Evolutionary conservation across 352 stramenopile species (phyloP), one percentile per base, ranked within the genome.

Genomic region (Elongisporangium undulatum): DNA sequence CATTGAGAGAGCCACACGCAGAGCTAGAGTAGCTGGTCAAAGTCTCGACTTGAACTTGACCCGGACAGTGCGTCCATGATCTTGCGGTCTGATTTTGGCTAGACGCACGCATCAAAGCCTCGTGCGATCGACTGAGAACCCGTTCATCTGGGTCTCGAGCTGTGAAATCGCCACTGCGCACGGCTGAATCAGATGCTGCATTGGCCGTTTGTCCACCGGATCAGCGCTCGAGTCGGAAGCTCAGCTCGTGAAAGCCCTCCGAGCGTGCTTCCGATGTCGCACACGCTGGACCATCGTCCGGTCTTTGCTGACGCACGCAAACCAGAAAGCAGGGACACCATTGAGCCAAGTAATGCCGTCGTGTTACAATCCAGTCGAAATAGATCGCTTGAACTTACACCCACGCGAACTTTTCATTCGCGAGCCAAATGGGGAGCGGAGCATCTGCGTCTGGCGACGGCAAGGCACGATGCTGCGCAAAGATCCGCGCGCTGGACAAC

Each of bases 331-430:
- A 9, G 10, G 2, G 29, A 13, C 29, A 13, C 10, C 5, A 17
- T n/a, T n/a, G 34, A 45, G 10, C 34, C 34, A 45, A 45, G 34
- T 17, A 45, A 45, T 45, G 34, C 34, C 34, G 34, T 45, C 34
- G 34, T 45, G 34, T 45, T 45, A 45, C 34, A 45, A 45, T 45
- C 34, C 34, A 17, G 29, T 39, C 29, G 3, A 39, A 13, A 15
- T 45, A 12, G 34, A 8, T 45, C 2, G 9, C 1, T 10, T 12
- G 7, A 34, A 24, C 17, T 58, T 50, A 87, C 15, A 83, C 74
- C 77, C 77, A 87, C 15, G 72, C 72, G 34, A 75, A 78, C 39
- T 87, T 85, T 55, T 83, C 77, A 49, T 87, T 87, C 26, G 56
- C 63, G 13, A 82, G 16, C 77, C 75, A 85, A 22, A 63, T 20